phyloP scores from a whole-genome alignment of 2,329 filamentous ascomycete genomes.

The Monilinia fructigena region DNA sequence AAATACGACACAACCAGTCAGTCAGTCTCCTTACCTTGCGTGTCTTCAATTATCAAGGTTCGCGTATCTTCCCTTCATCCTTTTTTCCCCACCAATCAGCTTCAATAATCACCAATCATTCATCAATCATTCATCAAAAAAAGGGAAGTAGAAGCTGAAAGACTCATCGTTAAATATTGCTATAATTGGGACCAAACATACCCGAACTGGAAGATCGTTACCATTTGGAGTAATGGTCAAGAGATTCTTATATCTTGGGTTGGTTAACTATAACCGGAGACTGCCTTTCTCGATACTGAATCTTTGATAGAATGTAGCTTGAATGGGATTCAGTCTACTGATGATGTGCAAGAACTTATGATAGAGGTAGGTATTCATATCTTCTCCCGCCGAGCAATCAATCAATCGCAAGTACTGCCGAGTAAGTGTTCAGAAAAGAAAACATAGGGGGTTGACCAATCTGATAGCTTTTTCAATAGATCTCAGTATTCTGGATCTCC shows the following conservation, averaged over 20 bases:
- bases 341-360: neutral
- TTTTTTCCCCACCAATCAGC: slow-evolving; percentile 3
- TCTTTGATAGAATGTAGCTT: neutral
- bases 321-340: neutral
- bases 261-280: neutral
- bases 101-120: neutral
- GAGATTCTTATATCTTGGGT: neutral
- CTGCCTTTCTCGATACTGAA: slow-evolving; percentile 3
- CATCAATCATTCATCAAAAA: neutral
- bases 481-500: neutral
- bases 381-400: neutral
- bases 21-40: neutral
- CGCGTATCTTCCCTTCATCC: slow-evolving; percentile 6
- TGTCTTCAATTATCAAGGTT: neutral
- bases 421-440: neutral
- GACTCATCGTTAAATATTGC: slow-evolving; percentile 15
- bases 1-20: no score
- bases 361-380: neutral
- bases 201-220: neutral
- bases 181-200: neutral
- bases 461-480: slow-evolving; percentile 1
- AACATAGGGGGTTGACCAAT: neutral
- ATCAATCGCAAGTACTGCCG: neutral
- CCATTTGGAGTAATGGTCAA: neutral
- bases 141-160: slow-evolving; percentile 4